Evolutionary conservation across 495 filamentous ascomycete genomes (phyloP), one percentile per base, ranked within the genome.

Genomic region (Talaromyces adpressus): DNA sequence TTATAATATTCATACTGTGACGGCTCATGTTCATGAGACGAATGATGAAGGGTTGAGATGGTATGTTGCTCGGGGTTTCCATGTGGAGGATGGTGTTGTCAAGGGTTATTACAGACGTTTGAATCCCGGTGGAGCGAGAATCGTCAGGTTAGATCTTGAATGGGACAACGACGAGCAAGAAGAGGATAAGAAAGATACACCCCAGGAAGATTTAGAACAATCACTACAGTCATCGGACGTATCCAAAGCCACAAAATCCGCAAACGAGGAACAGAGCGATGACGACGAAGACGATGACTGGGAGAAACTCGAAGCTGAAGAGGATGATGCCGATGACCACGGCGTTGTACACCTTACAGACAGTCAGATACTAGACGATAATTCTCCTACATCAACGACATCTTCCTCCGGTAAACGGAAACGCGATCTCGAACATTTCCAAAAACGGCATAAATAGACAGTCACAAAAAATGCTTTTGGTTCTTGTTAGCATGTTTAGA

Each of bases 21-120:
- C 90, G 60, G 94, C 94, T 14, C 94, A 98, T 77, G 94, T 98
- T 2, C 97, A 96, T 88, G 91, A 94, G 64, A 86, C 88, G 63
- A 98, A 98, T 70, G 82, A 84, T 11, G 94, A 96, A 49, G 94
- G 84, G 0, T 72, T 95, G 70, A 82, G 84, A 63, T 98, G 94
- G 94, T 98, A 98, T 79, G 66, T 72, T 22, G 83, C 84, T 62
- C 81, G 91, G n/a, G 92, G 93, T 4, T 98, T 98, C 66, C 71
- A 73, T 63, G 73, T 81, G 7, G 78, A 86, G 36, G 76, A 79
- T 16, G 82, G 75, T 54, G 77, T 87, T 12, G 71, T 91, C 1
- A 73, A 87, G 63, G 88, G 86, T 8, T 98, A 98, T 75, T 98
- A 98, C 79, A 84, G 87, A 63, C 88, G 88, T 63, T 74, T 98